phyloP scores from a whole-genome alignment of 2,329 filamentous ascomycete species.

The Aspergillus glaucus region DNA sequence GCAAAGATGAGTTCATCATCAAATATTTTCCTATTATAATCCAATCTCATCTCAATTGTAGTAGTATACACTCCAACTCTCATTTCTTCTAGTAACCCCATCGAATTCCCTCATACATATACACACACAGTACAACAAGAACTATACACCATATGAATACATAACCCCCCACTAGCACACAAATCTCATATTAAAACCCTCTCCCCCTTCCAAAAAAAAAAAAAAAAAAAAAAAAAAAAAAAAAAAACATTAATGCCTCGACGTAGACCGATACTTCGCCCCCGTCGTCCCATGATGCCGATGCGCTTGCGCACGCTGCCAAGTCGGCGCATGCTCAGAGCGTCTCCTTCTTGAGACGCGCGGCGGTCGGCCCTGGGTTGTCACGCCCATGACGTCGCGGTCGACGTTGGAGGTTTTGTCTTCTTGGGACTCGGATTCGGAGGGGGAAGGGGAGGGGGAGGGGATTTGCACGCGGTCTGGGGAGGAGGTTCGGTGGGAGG shows the following conservation, averaged over 20 bases:
- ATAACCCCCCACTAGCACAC: too few relatives aligned
- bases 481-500: not conserved
- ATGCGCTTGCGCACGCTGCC: not conserved
- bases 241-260: conserved; percentile 7
- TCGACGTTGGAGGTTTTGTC: conserved; percentile 7
- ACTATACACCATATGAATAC: not conserved
- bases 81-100: not conserved
- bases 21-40: too few relatives aligned
- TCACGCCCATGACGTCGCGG: conserved; percentile 12
- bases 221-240: not conserved
- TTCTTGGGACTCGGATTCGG: conserved; percentile 3
- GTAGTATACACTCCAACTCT: too few relatives aligned
- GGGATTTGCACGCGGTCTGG: not conserved
- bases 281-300: conserved; percentile 7
- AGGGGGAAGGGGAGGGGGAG: not conserved
- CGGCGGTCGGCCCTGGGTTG: conserved; percentile 1
- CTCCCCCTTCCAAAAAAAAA: too few relatives aligned
- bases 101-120: not conserved
- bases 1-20: too few relatives aligned
- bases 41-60: too few relatives aligned
- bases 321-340: conserved; percentile 3
- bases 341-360: conserved; percentile 4
- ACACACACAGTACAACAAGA: not conserved
- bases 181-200: not conserved
- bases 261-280: conserved; percentile 9